A percentile compares a stretch with the other conserved stretches of the same genome.
These are phyloP conservation scores for Raddia guianensis DNA, from an alignment of 176 grass and related monocot species.

Conservation along the genomic window DNA sequence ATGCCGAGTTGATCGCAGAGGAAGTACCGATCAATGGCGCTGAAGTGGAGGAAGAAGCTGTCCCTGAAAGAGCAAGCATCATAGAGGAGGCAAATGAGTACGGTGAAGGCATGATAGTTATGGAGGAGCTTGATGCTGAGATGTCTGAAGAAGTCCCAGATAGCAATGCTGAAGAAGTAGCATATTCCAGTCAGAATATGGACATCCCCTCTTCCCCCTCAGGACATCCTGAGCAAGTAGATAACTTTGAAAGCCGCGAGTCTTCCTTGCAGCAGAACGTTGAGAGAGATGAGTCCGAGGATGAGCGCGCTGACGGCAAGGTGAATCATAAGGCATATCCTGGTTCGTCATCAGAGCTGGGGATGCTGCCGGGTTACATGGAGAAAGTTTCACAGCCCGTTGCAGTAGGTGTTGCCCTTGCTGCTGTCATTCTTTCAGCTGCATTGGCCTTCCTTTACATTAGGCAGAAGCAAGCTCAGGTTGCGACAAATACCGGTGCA, in stretches of 20 bases:
- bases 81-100: constrained; percentile 4
- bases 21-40: not conserved
- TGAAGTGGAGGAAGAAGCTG: constrained; percentile 22
- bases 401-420: constrained; percentile 39
- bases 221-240: constrained; percentile 26
- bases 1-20: constrained; percentile 13
- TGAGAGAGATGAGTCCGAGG: constrained; percentile 32
- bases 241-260: constrained; percentile 3
- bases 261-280: constrained; percentile 34
- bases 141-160: constrained; percentile 30
- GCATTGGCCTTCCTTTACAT: constrained; percentile 26
- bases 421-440: constrained; percentile 42
- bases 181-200: not conserved
- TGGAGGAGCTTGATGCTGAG: constrained; percentile 35
- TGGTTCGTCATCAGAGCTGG: not conserved
- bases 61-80: not conserved
- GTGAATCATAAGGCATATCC: constrained; percentile 20
- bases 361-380: constrained; percentile 27
- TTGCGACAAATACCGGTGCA: not conserved
- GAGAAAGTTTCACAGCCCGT: constrained; percentile 30
- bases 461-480: constrained; percentile 47
- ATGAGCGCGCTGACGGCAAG: constrained; percentile 8
- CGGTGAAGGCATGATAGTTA: not conserved
- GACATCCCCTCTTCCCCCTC: constrained; percentile 1
- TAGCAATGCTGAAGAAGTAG: constrained; percentile 25